Conservation (phyloP, 768 basidiomycete genomes). For the Pisolithus sp. region DNA sequence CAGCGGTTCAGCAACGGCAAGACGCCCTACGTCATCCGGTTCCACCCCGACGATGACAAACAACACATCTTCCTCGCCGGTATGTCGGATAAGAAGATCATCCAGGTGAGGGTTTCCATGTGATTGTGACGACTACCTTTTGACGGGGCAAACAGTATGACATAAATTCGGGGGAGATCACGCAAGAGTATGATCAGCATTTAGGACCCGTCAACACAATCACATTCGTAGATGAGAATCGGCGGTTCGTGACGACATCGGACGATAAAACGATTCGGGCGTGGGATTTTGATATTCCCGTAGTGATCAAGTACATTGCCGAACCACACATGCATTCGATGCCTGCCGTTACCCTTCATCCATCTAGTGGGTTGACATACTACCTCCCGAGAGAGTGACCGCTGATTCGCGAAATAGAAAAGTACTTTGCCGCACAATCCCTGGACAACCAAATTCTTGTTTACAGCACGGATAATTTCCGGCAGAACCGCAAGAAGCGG, state of each 20-base stretch:
- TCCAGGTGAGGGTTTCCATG: conserved; percentile 57
- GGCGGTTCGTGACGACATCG: conserved; percentile 95
- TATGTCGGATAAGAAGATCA: conserved; percentile 99
- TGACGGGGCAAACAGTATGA: conserved; percentile 62
- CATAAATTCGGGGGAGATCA: conserved; percentile 90
- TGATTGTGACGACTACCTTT: conserved; percentile 1
- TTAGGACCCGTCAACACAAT: conserved; percentile 97
- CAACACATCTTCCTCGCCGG: conserved; percentile 95
- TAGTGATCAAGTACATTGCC: conserved; percentile 98
- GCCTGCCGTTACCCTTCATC: conserved; percentile 95
- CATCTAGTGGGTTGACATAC: conserved; percentile 65
- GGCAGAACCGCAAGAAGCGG: conserved; percentile 97
- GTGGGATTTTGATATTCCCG: conserved; percentile 99
- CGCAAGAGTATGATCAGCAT: conserved; percentile 98
- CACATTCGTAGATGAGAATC: conserved; percentile 97
- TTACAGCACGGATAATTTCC: conserved; percentile 97
- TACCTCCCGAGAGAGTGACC: conserved; percentile 5
- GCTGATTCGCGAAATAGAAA: conserved; percentile 44
- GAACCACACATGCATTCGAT: conserved; percentile 99
- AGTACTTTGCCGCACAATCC: conserved; percentile 96
- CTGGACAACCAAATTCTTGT: conserved; percentile 98
- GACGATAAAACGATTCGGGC: conserved; percentile 99
- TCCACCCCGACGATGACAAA: conserved; percentile 95
- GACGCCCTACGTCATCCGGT: conserved; percentile 91
- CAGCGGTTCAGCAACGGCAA: conserved; percentile 97